Base-by-base conservation (phyloP, 1,284 basidiomycete genomes). In the Porodaedalea pini region DNA sequence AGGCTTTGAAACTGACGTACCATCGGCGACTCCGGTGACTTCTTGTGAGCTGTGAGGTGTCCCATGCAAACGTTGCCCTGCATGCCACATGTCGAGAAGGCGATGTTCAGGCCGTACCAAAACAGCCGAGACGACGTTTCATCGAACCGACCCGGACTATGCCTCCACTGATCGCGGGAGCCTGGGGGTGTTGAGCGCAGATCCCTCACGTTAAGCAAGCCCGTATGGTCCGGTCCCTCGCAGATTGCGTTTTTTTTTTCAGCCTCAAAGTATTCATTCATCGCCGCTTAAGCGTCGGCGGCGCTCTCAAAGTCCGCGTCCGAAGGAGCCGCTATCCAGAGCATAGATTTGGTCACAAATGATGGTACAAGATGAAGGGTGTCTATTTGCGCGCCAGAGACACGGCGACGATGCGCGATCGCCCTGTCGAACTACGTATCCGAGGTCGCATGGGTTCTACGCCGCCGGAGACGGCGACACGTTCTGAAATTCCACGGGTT, bases 1-100 rank as follows among this genome's bases (percentile, higher is more conserved):
- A 47, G 45, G 21, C 37, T 25, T 41, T 19, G 37, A 31, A 7
- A 41, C 25, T 31, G 36, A 23, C 25, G 25, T 47, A 25, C n/a
- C 31, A 43, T 34, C 53, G 39, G 29, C 19, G 13, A 41, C 48
- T 54, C 40, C 39, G 55, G 40, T 27, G 37, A 41, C 27, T 50
- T 50, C 34, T 43, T 40, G 37, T 17, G 17, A 25, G 10, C 27
- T 27, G 19, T 19, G 53, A 25, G 17, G 23, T n/a, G 31, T 43
- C 55, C 37, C 55, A 57, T 51, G 39, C 44, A 34, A 10, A 6
- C 39, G 55, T 39, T 43, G 55, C 48, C 55, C 55, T 57, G 55
- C 41, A 43, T 32, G 55, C 49, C 55, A 34, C 49, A 51, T 51
- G 55, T 51, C 37, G 34, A 47, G 47, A 50, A 57, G 39, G 40